Base-by-base conservation (phyloP, 306 rosid species). In the Spatholobus suberectus region DNA sequence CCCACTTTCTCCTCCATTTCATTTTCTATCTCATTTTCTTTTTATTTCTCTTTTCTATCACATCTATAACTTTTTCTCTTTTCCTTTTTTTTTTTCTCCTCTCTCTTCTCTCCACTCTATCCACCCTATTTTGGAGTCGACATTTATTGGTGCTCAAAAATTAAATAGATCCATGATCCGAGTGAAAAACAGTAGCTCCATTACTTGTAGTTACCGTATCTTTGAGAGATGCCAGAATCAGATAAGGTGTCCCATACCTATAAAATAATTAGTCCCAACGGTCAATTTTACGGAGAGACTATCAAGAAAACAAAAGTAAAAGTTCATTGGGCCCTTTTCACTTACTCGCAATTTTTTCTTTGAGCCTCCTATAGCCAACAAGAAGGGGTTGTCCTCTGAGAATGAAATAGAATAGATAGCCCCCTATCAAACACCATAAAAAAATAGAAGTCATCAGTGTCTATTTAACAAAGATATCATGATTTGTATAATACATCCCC, bases 321-420 rank as follows among this genome's bases (percentile, higher is more conserved):
- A 70, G 21, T 73, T 68, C 70, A 75, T 23, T 24, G 70, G 38
- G 3, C 35, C 13, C 27, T 52, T 29, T 61, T 43, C 75, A 78
- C 96, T 90, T 87, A 91, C 97, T 80, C 91, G 80, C 71, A 93
- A 80, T 59, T 73, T 88, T 24, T 97, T 97, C 75, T 90, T 82
- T 1, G 94, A 91, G 83, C 98, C 98, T 79, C 97, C 98, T 8
- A 94, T 85, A 15, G 95, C 98, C 82, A 93, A 86, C 80, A 90
- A 86, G 86, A 89, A 95, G 7, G 97, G 97, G 69, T 84, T 85
- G 85, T 95, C 98, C 78, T 83, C 88, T 3, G 97, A 86, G 87
- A 95, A n/a, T n/a, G 91, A 78, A 83, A 90, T 38, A 23, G 92
- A 88, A 83, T 90, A 95, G 38, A 95, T 83, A 47, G 97, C 94